These are phyloP conservation scores for Clavulina sp. DNA, from an alignment of 768 basidiomycete genomes.

Conservation along the genomic window DNA sequence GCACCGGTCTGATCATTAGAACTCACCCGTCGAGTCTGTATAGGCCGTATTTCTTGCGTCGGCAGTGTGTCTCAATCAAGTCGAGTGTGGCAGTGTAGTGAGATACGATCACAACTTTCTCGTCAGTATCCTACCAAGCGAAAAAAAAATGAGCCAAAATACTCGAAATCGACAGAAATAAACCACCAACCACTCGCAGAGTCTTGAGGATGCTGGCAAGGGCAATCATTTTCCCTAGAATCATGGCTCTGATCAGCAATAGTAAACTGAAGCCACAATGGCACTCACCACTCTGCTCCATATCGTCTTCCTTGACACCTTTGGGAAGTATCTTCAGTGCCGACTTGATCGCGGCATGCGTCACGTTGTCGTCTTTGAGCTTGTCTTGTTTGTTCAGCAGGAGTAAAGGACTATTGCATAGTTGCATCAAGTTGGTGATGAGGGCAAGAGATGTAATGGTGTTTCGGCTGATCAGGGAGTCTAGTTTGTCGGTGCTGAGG, in stretches of 20 bases:
- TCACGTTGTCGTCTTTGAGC: slow-evolving; percentile 16
- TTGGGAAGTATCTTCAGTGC: slow-evolving; percentile 14
- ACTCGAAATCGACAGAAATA: neutral
- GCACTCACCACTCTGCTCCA: slow-evolving; percentile 56
- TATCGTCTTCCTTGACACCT: slow-evolving; percentile 25
- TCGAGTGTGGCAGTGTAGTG: slow-evolving; percentile 92
- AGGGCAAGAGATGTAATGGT: slow-evolving; percentile 65
- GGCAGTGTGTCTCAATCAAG: slow-evolving; percentile 75
- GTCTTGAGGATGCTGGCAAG: slow-evolving; percentile 44
- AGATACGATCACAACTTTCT: slow-evolving; percentile 94
- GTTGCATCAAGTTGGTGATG: slow-evolving; percentile 68
- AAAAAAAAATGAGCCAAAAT: neutral
- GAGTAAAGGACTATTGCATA: slow-evolving; percentile 83
- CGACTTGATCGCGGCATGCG: slow-evolving; percentile 24
- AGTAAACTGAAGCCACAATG: neutral
- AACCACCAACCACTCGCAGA: slow-evolving; percentile 34
- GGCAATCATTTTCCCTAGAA: slow-evolving; percentile 55
- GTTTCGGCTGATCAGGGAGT: slow-evolving; percentile 47
- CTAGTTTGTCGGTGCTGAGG: slow-evolving; percentile 51
- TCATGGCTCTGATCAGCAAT: slow-evolving; percentile 4
- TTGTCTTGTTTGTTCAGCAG: slow-evolving; percentile 51
- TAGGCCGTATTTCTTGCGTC: slow-evolving; percentile 54
- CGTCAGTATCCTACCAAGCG: slow-evolving; percentile 43
- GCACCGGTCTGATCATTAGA: neutral
- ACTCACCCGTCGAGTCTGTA: slow-evolving; percentile 74